Evolutionary conservation across 805 yeast species (phyloP).

Genomic region (Barnettozyma sucrosica): DNA sequence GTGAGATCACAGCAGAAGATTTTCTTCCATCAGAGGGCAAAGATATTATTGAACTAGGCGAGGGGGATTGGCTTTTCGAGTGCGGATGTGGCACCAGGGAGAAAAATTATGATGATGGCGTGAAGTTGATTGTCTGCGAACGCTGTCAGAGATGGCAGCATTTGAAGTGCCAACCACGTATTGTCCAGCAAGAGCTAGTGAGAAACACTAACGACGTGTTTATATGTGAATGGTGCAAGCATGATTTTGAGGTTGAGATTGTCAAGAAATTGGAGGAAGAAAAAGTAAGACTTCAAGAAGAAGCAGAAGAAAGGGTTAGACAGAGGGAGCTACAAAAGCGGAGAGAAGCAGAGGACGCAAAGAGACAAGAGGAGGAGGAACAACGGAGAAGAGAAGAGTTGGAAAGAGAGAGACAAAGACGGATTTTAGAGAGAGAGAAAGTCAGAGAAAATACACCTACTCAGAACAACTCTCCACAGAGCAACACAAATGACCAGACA

Average conservation of each 20-base stretch:
- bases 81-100: conserved; percentile 33
- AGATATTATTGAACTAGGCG: conserved; percentile 27
- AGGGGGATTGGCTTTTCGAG: conserved; percentile 34
- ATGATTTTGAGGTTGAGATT: conserved; percentile 23
- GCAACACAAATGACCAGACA: background rate
- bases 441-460: conserved; percentile 10
- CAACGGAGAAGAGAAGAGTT: conserved; percentile 16
- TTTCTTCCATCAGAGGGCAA: conserved; percentile 13
- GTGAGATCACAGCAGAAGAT: conserved; percentile 24
- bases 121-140: conserved; percentile 30
- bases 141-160: conserved; percentile 36
- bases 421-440: conserved; percentile 22
- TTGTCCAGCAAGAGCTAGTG: conserved; percentile 24
- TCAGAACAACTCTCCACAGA: background rate
- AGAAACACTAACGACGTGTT: conserved; percentile 24
- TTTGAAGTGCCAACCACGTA: conserved; percentile 29
- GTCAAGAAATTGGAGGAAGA: conserved; percentile 19
- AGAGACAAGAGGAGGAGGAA: conserved; percentile 17
- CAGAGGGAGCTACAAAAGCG: conserved; percentile 19
- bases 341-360: conserved; percentile 15
- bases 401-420: conserved; percentile 22
- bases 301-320: conserved; percentile 20
- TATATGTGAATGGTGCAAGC: conserved; percentile 26
- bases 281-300: conserved; percentile 15
- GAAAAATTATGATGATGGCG: conserved; percentile 33